phyloP scores from a whole-genome alignment of 805 yeast species.

The Schizosaccharomyces cryophilus region DNA sequence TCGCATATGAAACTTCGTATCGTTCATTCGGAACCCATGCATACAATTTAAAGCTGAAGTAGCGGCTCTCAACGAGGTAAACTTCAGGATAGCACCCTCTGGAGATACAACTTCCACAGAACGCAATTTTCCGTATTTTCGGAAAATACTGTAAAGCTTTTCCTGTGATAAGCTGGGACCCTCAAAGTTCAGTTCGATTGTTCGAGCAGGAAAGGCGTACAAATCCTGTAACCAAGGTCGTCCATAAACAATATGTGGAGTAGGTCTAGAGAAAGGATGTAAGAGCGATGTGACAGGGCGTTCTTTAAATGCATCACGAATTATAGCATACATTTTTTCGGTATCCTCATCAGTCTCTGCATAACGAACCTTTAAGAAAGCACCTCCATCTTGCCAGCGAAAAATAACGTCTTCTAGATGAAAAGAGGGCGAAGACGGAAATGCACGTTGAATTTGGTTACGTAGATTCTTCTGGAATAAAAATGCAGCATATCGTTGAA shows the following conservation, averaged over 20 bases:
- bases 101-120: constrained; percentile 41
- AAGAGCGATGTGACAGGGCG: constrained; percentile 13
- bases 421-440: neutral
- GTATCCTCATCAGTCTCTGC: constrained; percentile 27
- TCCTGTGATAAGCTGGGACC: constrained; percentile 61
- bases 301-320: constrained; percentile 15
- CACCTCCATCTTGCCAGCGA: constrained; percentile 59
- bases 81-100: constrained; percentile 29
- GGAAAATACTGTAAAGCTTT: constrained; percentile 49
- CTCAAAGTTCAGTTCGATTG: constrained; percentile 42
- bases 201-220: constrained; percentile 43
- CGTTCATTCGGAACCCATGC: constrained; percentile 35
- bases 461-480: constrained; percentile 21
- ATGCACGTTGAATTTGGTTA: neutral
- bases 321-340: constrained; percentile 29
- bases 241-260: constrained; percentile 60
- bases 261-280: constrained; percentile 24
- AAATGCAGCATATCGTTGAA: constrained; percentile 14
- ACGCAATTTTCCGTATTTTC: constrained; percentile 65
- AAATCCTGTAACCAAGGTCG: constrained; percentile 91
- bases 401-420: neutral
- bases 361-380: constrained; percentile 52
- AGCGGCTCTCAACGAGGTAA: constrained; percentile 36
- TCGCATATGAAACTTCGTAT: neutral
- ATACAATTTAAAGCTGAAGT: constrained; percentile 75